Base-by-base conservation (phyloP, 495 filamentous ascomycete species). In the Trichoderma gamsii region DNA sequence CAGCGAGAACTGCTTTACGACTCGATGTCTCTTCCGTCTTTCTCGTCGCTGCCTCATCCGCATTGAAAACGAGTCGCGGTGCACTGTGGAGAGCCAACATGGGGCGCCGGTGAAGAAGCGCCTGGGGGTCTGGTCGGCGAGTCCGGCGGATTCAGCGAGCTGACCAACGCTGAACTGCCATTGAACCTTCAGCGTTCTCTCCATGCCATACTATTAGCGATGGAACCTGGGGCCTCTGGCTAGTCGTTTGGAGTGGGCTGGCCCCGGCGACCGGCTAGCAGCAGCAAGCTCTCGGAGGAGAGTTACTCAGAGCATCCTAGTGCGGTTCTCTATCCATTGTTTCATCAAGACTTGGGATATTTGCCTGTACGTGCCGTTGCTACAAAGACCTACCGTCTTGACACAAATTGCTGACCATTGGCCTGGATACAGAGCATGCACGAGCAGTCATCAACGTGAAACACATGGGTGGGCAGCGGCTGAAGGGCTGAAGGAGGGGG, bases 121-220 rank as follows among this genome's bases (percentile, higher is more conserved):
- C 11, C 46, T 18, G 46, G 15, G 15, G 15, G 41, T 16, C 46
- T 52, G 49, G 49, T 52, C 49, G 49, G 49, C 49, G 49, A 52
- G 49, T 52, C 49, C 49, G 49, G 49, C 49, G 49, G 49, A 52
- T 52, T 52, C 49, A 16, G 15, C 18, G 49, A 52, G 49, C 49
- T 52, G 49, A 52, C 49, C 49, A 52, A 52, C 49, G 49, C 49
- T 21, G 15, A n/a, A 49, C 44, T 49, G 15, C 13, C 44, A 9
- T 4, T 29, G 29, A 29, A 29, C 29, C 29, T 29, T 29, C 29
- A 29, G 4, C 4, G 4, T 29, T 29, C 29, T 29, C 29, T 4
- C 29, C 29, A 1, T 1, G 1, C 29, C 29, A 29, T 29, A 29
- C 29, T 29, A 29, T n/a, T 9, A 21, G 15, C 18, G 49, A 21